phyloP scores from a whole-genome alignment of 1,284 basidiomycete genomes.

The Ganoderma leucocontextum region DNA sequence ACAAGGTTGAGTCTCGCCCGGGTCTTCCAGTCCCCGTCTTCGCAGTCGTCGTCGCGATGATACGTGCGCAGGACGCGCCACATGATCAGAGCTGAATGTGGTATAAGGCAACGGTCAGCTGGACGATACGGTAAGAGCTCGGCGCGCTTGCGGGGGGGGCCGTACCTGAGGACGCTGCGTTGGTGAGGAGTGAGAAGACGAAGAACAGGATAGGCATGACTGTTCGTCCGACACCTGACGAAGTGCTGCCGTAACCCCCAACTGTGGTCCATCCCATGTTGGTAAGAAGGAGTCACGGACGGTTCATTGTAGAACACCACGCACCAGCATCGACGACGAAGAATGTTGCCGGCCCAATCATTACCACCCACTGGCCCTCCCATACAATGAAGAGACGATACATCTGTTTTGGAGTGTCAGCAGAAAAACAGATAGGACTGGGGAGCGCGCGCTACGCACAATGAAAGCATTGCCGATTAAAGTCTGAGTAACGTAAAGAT shows the following conservation, averaged over 20 bases:
- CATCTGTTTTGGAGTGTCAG: background rate
- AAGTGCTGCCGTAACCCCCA: background rate
- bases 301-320: background rate
- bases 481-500: conserved; percentile 28
- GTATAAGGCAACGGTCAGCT: background rate
- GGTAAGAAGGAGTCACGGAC: background rate
- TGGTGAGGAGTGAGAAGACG: conserved; percentile 7
- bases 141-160: background rate
- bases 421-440: background rate
- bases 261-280: background rate
- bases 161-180: background rate
- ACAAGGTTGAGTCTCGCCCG: conserved; percentile 2
- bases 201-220: conserved; percentile 3
- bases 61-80: conserved; percentile 11
- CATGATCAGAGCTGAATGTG: conserved; percentile 4
- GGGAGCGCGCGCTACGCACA: conserved; percentile 9
- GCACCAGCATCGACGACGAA: background rate
- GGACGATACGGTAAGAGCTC: background rate
- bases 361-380: conserved; percentile 1
- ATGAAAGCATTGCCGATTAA: conserved; percentile 26
- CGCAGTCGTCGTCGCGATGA: conserved; percentile 1
- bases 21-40: background rate
- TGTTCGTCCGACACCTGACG: background rate
- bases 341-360: background rate
- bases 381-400: conserved; percentile 11